Base-by-base conservation (phyloP, 1,284 basidiomycete species). In the Cryptococcus sp. region DNA sequence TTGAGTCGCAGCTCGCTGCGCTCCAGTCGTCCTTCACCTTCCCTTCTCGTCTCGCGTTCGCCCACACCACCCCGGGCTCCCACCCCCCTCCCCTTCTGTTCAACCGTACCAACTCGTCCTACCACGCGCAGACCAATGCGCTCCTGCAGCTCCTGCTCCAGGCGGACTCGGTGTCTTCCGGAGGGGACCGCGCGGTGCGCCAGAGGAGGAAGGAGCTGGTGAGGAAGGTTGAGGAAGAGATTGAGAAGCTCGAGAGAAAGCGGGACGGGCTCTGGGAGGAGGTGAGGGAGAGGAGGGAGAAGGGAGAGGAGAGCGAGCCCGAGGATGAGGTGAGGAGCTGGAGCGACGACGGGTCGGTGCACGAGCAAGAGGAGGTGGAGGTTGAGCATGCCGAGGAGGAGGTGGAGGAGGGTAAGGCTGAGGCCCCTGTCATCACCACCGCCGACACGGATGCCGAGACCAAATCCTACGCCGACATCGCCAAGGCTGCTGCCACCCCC, bases 141-240 rank as follows among this genome's bases (percentile, higher is more conserved):
- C 78, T 89, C 52, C 82, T 83, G 51, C 82, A 82, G 52, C 72
- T 89, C 12, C 77, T 89, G 35, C 80, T 84, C 45, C 78, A 80
- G 56, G 80, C 88, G 5, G 88, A 90, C 63, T 83, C 80, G 0
- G 81, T 89, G 4, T 82, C 86, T 61, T 86, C 83, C 61, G 80
- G 80, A 64, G 87, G 87, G 0, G 80, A 85, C 59, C 70, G 76
- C 50, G 74, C 72, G 2, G 82, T 90, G 16, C 78, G 87, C 43
- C 78, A 79, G n/a, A 78, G 75, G 57, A 75, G 88, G 53, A 82
- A 84, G 71, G 78, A 77, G 11, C 78, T 87, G 4, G 87, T 88
- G 43, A 78, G 75, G 57, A 69, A 69, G 45, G 82, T 90, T n/a
- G 87, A 89, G 75, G 61, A 66, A 28, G 87, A 86, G 62, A 68